Evolutionary conservation across 768 basidiomycete genomes (phyloP).

Genomic region (Agrocybe chaxingu): DNA sequence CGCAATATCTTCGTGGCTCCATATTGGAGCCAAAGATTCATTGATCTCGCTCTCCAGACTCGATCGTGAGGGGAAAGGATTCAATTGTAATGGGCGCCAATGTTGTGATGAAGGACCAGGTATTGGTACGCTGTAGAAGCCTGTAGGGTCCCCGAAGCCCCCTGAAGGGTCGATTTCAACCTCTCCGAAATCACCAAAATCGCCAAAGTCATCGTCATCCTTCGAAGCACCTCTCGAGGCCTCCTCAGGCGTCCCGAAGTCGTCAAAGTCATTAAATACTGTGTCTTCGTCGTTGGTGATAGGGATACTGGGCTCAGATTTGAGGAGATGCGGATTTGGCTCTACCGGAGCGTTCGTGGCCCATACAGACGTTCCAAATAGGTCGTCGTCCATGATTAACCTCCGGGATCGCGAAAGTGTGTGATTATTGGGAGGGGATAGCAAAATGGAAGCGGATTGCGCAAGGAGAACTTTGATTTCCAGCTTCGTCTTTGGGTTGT

Average conservation of each 20-base stretch:
- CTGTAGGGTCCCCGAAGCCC: conserved; percentile 32
- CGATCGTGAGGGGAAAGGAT: conserved; percentile 58
- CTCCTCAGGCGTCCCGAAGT: conserved; percentile 50
- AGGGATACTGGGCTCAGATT: conserved; percentile 18
- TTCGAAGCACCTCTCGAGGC: conserved; percentile 39
- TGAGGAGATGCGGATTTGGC: conserved; percentile 21
- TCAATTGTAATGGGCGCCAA: conserved; percentile 64
- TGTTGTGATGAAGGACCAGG: conserved; percentile 40
- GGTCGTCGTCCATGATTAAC: not conserved
- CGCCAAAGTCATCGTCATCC: conserved; percentile 75
- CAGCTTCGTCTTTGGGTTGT: conserved; percentile 9
- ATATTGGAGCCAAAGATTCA: conserved; percentile 63
- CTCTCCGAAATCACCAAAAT: conserved; percentile 87
- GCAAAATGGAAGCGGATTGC: too few species aligned
- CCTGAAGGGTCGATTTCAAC: conserved; percentile 30
- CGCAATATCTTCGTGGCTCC: conserved; percentile 49
- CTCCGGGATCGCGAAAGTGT: not conserved
- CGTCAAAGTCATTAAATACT: conserved; percentile 49
- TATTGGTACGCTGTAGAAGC: conserved; percentile 35
- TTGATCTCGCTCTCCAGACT: conserved; percentile 63
- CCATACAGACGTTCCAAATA: conserved; percentile 37
- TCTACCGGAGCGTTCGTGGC: conserved; percentile 40
- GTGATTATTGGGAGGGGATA: too few species aligned
- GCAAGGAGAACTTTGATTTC: not conserved
- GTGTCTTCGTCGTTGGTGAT: conserved; percentile 28